Conservation (phyloP, 257 asterid species). For the Perilla frutescens region DNA sequence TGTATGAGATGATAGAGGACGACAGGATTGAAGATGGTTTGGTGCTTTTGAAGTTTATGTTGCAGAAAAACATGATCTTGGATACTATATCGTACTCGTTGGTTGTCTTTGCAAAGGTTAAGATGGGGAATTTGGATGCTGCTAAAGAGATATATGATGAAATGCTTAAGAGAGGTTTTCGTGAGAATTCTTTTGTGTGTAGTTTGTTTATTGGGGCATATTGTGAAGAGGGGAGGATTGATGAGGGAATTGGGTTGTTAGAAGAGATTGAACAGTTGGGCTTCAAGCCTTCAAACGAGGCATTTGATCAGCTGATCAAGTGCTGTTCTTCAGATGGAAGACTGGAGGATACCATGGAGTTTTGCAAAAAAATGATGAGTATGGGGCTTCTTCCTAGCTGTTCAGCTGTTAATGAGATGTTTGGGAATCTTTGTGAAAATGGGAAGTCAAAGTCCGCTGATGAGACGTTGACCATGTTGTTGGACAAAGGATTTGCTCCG, state of each 20-base stretch:
- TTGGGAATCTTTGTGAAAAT: constrained; percentile 55
- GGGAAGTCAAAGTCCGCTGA: constrained; percentile 62
- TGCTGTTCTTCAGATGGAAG: constrained; percentile 60
- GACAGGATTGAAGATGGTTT: constrained; percentile 62
- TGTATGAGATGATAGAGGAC: constrained; percentile 62
- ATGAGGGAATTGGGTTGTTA: constrained; percentile 55
- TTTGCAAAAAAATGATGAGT: constrained; percentile 59
- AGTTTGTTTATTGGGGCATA: constrained; percentile 57
- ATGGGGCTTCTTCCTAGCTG: constrained; percentile 57
- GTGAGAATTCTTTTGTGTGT: constrained; percentile 64
- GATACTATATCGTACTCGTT: constrained; percentile 65
- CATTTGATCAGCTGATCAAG: constrained; percentile 55
- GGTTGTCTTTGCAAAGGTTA: constrained; percentile 71
- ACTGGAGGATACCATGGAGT: constrained; percentile 58
- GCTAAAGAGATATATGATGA: constrained; percentile 63
- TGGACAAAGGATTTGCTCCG: constrained; percentile 67
- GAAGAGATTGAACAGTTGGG: constrained; percentile 59
- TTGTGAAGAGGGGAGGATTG: constrained; percentile 57
- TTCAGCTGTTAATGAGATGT: constrained; percentile 54
- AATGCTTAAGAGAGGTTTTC: constrained; percentile 77
- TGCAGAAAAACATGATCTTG: constrained; percentile 67
- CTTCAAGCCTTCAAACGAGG: constrained; percentile 61
- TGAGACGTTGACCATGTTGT: constrained; percentile 59
- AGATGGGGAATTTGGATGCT: constrained; percentile 61
- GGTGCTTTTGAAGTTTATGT: constrained; percentile 57